Conservation (phyloP, 2,329 filamentous ascomycete species). For the Trichoderma guizhouense region DNA sequence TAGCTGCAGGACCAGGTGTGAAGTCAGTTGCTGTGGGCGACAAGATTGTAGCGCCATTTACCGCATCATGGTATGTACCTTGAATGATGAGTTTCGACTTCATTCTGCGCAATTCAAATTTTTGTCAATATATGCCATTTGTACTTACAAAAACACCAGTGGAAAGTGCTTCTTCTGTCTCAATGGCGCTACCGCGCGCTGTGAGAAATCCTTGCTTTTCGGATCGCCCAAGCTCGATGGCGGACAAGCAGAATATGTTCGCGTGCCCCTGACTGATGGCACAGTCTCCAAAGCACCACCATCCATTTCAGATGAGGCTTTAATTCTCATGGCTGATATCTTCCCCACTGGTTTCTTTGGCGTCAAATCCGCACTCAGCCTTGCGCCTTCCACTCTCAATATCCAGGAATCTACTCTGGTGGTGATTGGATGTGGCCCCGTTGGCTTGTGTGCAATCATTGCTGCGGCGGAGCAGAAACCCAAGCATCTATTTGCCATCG, state of each 20-base stretch:
- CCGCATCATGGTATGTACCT: slow-evolving; percentile 64
- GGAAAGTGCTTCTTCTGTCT: slow-evolving; percentile 82
- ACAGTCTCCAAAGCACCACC: slow-evolving; percentile 71
- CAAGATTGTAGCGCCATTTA: slow-evolving; percentile 79
- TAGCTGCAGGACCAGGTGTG: slow-evolving; percentile 64
- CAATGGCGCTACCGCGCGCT: slow-evolving; percentile 72
- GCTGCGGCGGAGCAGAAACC: slow-evolving; percentile 74
- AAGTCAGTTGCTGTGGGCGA: slow-evolving; percentile 70
- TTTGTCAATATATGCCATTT: not conserved
- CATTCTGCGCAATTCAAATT: not conserved
- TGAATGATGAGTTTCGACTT: not conserved
- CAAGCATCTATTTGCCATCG: slow-evolving; percentile 73
- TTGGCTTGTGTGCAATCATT: slow-evolving; percentile 80
- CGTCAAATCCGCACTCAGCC: slow-evolving; percentile 70
- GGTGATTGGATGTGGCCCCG: slow-evolving; percentile 79
- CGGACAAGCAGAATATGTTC: slow-evolving; percentile 77
- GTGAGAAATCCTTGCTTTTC: slow-evolving; percentile 66
- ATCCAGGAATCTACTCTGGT: slow-evolving; percentile 63
- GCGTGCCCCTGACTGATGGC: slow-evolving; percentile 75
- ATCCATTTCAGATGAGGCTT: slow-evolving; percentile 65
- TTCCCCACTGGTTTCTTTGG: slow-evolving; percentile 87
- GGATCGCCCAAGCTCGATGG: slow-evolving; percentile 69
- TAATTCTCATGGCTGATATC: slow-evolving; percentile 90
- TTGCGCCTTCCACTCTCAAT: slow-evolving; percentile 42
- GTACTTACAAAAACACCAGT: slow-evolving; percentile 19